A percentile compares a stretch with the other conserved stretches of the same genome.
phyloP scores from a whole-genome alignment of 2,329 filamentous ascomycete species.

The Fusarium brachygibbosum region DNA sequence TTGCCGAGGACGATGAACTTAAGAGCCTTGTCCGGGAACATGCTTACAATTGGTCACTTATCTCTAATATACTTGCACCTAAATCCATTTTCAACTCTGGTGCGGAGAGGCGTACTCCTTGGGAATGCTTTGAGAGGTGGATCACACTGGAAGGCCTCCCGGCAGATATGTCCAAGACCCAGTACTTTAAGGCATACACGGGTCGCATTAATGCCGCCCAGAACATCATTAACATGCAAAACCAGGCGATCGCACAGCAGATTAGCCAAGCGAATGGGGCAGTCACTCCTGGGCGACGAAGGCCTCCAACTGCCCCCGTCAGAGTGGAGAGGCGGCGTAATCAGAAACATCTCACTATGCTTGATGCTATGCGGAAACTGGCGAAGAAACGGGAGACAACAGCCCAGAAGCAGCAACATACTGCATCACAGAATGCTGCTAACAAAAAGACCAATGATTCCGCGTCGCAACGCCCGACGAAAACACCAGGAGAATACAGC shows the following conservation, averaged over 20 bases:
- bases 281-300: slow-evolving; percentile 65
- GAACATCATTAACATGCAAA: slow-evolving; percentile 66
- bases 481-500: slow-evolving; percentile 93
- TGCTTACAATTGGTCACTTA: slow-evolving; percentile 97
- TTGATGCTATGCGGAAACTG: slow-evolving; percentile 95
- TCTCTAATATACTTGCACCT: slow-evolving; percentile 82
- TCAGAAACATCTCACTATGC: slow-evolving; percentile 86
- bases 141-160: slow-evolving; percentile 91
- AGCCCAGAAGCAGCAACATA: slow-evolving; percentile 90
- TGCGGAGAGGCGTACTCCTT: slow-evolving; percentile 90
- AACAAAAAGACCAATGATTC: slow-evolving; percentile 84
- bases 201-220: slow-evolving; percentile 72
- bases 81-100: slow-evolving; percentile 85
- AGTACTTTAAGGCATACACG: slow-evolving; percentile 87
- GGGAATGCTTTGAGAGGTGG: slow-evolving; percentile 99
- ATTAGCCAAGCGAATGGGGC: slow-evolving; percentile 58
- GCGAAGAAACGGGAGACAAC: slow-evolving; percentile 93
- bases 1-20: slow-evolving; percentile 90
- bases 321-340: slow-evolving; percentile 89
- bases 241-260: slow-evolving; percentile 65
- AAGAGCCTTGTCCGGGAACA: slow-evolving; percentile 88
- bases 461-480: slow-evolving; percentile 65
- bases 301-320: slow-evolving; percentile 79
- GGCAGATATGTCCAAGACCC: slow-evolving; percentile 92
- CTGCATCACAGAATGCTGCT: slow-evolving; percentile 79